A percentile compares a stretch with the other conserved stretches of the same genome.
Evolutionary conservation across 306 rosid species (phyloP).

Genomic region (Prunus persica): DNA sequence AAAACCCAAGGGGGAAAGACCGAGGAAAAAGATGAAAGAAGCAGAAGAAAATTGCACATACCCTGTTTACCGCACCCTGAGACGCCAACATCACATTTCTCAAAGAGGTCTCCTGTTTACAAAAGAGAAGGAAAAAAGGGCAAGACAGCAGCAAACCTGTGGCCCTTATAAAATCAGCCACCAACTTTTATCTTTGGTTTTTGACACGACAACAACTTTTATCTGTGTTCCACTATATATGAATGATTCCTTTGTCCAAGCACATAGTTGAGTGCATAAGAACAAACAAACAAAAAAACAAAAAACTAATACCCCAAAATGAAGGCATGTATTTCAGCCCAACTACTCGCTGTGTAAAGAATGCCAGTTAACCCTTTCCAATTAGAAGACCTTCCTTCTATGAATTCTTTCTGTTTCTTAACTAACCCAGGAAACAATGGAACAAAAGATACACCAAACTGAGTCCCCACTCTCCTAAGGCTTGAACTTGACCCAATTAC

Average conservation of each 20-base stretch:
- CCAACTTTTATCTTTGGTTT: conserved; percentile 45
- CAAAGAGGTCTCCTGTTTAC: conserved; percentile 44
- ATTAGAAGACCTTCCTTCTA: conserved; percentile 47
- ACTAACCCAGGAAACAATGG: conserved; percentile 76
- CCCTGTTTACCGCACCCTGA: conserved; percentile 46
- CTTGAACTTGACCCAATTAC: conserved; percentile 89
- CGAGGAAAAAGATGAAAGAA: conserved; percentile 15
- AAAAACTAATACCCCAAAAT: conserved; percentile 73
- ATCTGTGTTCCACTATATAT: conserved; percentile 50
- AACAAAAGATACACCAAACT: conserved; percentile 75
- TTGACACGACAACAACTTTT: conserved; percentile 47
- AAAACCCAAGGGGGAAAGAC: background rate
- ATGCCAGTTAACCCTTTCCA: conserved; percentile 82
- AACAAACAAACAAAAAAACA: conserved; percentile 27
- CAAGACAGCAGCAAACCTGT: conserved; percentile 52
- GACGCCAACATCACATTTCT: conserved; percentile 42
- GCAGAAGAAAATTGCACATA: conserved; percentile 24
- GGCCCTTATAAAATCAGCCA: conserved; percentile 78
- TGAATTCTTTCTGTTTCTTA: conserved; percentile 62
- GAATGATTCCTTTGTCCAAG: conserved; percentile 38
- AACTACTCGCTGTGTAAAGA: conserved; percentile 81
- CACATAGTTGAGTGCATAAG: conserved; percentile 39
- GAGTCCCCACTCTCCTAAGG: conserved; percentile 68
- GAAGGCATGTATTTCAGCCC: conserved; percentile 99
- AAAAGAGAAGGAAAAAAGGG: conserved; percentile 29